Base-by-base conservation (phyloP, 1,139 yeast genomes). In the Candida frijolesensis region DNA sequence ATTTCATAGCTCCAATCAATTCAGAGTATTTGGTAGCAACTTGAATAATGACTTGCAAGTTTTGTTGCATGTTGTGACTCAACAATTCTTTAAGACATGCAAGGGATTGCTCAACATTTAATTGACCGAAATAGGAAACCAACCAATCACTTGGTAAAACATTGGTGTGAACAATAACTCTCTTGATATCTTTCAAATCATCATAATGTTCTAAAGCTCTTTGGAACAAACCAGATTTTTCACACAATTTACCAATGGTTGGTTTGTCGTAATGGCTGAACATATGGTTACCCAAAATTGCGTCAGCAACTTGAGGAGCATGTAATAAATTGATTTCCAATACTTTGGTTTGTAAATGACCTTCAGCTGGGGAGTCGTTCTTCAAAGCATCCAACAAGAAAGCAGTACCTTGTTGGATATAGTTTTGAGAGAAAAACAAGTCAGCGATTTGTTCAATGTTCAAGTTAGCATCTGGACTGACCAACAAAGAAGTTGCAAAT, bases 221-320 rank as follows among this genome's bases (percentile, higher is more conserved):
- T 79, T 92, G 97, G 69, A 80, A 85, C 59, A 94, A 81, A 16
- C 97, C 98, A 15, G 96, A 92, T 72, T 90, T 90, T 72, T 94
- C 99, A 71, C 97, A 85, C 58, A 95, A 80, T 56, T 86, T 82
- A 32, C 98, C 99, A 66, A 94, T 86, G 42, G 95, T 85, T 60
- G 96, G 92, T 62, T 90, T 89, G 70, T 94, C 99, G 70, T 90
- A 94, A 66, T 92, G 97, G 58, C 94, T 85, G 73, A 95, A 95
- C 91, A 94, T 92, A 55, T 87, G 86, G 70, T 94, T 94, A 54
- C 98, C 97, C 64, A 94, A 80, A 59, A 94, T 95, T 16, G 99
- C 99, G 72, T 95, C 99, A 42, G 99, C 99, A 51, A 95, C 99
- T 78, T 95, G 99, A 47, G 99, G 99, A 10, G 99, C 99, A 66